Evolutionary conservation across 768 basidiomycete species (phyloP).

Genomic region (Suillus alpinus): DNA sequence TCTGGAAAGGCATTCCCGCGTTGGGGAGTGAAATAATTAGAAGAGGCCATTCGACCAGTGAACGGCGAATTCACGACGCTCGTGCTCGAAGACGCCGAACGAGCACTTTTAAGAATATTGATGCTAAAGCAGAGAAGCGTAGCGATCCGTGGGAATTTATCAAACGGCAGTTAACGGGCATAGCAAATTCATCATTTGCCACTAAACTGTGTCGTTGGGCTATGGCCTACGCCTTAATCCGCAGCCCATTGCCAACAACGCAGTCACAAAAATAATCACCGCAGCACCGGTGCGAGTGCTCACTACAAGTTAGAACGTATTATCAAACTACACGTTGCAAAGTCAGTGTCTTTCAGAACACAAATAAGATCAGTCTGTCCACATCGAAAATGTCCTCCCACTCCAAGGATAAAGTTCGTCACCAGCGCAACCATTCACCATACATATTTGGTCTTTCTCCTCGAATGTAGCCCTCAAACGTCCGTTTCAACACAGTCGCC

Average conservation of each 20-base stretch:
- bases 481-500: constrained; percentile 87
- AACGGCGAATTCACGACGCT: constrained; percentile 16
- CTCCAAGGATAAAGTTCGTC: constrained; percentile 2
- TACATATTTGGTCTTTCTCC: constrained; percentile 92
- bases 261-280: background rate
- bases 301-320: background rate
- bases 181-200: background rate
- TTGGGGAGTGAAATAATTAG: constrained; percentile 45
- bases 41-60: constrained; percentile 39
- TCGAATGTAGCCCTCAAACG: constrained; percentile 88
- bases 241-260: no score
- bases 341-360: background rate
- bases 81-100: constrained; percentile 17
- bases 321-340: background rate
- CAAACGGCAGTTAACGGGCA: background rate
- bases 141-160: background rate
- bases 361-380: background rate
- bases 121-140: constrained; percentile 3
- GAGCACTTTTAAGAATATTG: constrained; percentile 14
- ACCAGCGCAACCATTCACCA: constrained; percentile 60
- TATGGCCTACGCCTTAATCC: no score
- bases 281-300: background rate
- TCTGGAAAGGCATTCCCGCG: constrained; percentile 46
- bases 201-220: no score
- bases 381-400: background rate